Evolutionary conservation across 2,329 filamentous ascomycete species (phyloP), one percentile per base, ranked within the genome.

Genomic region (Ceratocystis variospora): DNA sequence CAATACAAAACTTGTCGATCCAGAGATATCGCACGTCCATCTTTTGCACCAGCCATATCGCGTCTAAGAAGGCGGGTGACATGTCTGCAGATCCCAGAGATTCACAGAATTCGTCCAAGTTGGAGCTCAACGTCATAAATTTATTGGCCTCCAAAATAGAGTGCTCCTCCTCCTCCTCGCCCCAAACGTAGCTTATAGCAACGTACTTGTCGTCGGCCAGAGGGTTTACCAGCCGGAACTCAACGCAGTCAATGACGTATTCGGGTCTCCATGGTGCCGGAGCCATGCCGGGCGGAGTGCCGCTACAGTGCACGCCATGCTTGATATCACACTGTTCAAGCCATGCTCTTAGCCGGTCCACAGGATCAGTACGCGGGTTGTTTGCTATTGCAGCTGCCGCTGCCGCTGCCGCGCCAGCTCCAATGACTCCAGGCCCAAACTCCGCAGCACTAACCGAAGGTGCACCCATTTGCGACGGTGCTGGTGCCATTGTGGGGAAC

Each of bases 111-210:
- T 72, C 73, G 22, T 75, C 74, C 19, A 78, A 48, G 41, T 77
- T 79, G 62, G 72, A 71, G 61, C 72, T 72, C 44, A 76, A 69
- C 31, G 77, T 73, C 69, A 75, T 74, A 28, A 71, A 70, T 4
- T 70, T 70, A 8, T 70, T 69, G 3, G 74, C 71, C 3, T 72
- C 69, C 12, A 70, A 68, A 10, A 68, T 45, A 15, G 62, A 62
- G 15, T 70, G 71, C 31, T 69, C 71, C n/a, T 72, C 73, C n/a
- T 72, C 73, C 22, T 25, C 22, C 22, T 25, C 22, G 3, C 70
- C 70, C 73, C 76, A 78, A 44, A 79, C 77, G 69, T 80, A 80
- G 71, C 77, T 79, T 28, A 80, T 72, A n/a, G 78, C 76, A 3
- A 78, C 70, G 62, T 79, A 79, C 44, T 76, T 71, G 61, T 79